Base-by-base conservation (phyloP, 306 rosid genomes). In the Vigna unguiculata region DNA sequence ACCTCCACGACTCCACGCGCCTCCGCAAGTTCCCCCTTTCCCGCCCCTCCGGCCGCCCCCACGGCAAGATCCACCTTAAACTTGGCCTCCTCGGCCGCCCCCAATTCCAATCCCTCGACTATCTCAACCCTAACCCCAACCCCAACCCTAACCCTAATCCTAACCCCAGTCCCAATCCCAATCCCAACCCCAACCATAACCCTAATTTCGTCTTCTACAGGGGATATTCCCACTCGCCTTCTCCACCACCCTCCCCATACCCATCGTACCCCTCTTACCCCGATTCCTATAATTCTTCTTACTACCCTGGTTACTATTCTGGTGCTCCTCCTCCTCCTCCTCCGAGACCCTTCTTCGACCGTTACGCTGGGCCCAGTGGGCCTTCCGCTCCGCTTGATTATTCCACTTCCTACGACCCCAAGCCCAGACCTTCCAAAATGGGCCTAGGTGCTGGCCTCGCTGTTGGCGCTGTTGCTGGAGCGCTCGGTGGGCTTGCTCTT, bases 41-140 rank as follows among this genome's bases (percentile, higher is more conserved):
- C 4, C 93, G 96, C 5, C 96, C 98, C 24, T 93, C 98, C 0
- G 96, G 98, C 13, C 96, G 98, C 3, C 89, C 94, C 1, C 91
- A 90, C 15, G 98, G 98, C 11, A 90, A 87, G 91, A 88, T 93
- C 85, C 87, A 85, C 34, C 67, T 93, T 9, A 93, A 93, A 76
- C 83, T 93, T 16, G 85, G 89, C 54, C 83, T 89, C 34, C 90
- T 93, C 0, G 89, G 83, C 3, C 90, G 94, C 17, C 86, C 86
- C 6, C 88, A 69, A 30, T 49, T 81, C 5, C 48, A 43, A 77
- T 81, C 57, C 57, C 24, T n/a, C 52, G 92, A 92, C 81, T 90
- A 83, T 84, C 40, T 64, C 19, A 16, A 74, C 82, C 83, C 77
- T 68, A 76, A 64, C 71, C 17, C 90, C 25, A 52, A 38, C 81